Evolutionary conservation across 139 green algal species (phyloP), one percentile per base, ranked within the genome.

Genomic region (Cymbomonas tetramitiformis): DNA sequence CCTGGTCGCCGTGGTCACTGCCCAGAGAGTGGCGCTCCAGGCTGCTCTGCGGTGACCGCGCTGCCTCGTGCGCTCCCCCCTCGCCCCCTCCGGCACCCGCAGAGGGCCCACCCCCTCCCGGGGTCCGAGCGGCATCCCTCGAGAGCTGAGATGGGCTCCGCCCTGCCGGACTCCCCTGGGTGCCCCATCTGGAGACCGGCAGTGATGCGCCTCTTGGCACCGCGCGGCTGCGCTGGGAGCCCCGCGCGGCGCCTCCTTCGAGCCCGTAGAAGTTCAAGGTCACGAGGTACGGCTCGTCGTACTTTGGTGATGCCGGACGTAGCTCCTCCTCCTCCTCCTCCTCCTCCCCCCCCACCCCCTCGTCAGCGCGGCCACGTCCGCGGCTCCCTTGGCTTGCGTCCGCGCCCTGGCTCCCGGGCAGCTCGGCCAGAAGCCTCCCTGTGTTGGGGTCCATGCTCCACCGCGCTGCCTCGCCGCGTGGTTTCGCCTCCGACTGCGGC

Each of bases 231-330:
- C 47, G 47, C 7, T 56, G 9, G 8, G 5, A 18, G 5, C 25
- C 4, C 10, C 5, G 25, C 6, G 47, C 24, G 47, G 47, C 9
- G 7, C 38, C 24, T 53, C 21, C 32, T 19, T 30, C 38, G 44
- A 33, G 38, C 38, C 4, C 36, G n/a, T 33, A 6, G n/a, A 21
- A 39, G 15, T 46, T 70, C 61, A 77, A 40, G 78, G 83, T 58
- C 86, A 93, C 55, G 67, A 83, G 5, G 67, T 76, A 30, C 66
- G 55, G 30, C 72, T 96, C 85, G 38, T 95, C 85, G 58, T 95
- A 96, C 69, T 96, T 96, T 12, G 88, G 88, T 3, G 86, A 95
- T 1, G 83, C 47, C 1, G 87, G 86, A n/a, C 51, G 52, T 2
- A 67, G 61, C 21, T 48, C 64, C 4, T 69, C 47, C 7, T 66